Evolutionary conservation across 768 basidiomycete genomes (phyloP).

Genomic region (Paxillus involutus): DNA sequence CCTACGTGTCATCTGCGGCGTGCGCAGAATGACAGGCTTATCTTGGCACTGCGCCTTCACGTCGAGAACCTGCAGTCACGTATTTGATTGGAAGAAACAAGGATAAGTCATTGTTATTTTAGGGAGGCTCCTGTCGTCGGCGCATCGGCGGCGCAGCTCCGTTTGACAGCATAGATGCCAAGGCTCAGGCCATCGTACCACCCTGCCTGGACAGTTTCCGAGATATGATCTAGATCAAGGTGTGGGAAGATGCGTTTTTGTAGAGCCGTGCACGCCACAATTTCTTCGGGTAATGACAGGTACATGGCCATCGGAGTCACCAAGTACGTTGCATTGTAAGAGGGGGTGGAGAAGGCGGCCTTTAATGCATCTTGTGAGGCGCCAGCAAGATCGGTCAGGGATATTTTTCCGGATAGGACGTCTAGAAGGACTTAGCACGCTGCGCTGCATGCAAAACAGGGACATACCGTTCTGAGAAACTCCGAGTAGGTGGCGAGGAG

Average conservation of each 20-base stretch:
- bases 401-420: slow-evolving; percentile 15
- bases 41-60: not conserved
- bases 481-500: slow-evolving; percentile 37
- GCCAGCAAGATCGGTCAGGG: slow-evolving; percentile 32
- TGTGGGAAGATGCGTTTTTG: slow-evolving; percentile 33
- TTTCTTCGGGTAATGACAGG: slow-evolving; percentile 11
- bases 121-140: not conserved
- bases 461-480: slow-evolving; percentile 22
- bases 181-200: slow-evolving; percentile 31
- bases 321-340: slow-evolving; percentile 19
- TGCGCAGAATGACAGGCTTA: not conserved
- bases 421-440: slow-evolving; percentile 19
- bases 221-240: slow-evolving; percentile 38
- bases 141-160: slow-evolving; percentile 6
- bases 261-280: slow-evolving; percentile 24
- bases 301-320: slow-evolving; percentile 33
- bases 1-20: too few species aligned
- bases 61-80: not conserved
- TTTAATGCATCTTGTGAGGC: slow-evolving; percentile 15
- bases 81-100: not conserved
- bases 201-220: slow-evolving; percentile 30
- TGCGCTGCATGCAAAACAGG: not conserved
- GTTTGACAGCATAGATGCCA: slow-evolving; percentile 29
- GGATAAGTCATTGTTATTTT: not conserved
- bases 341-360: slow-evolving; percentile 12